Conservation (phyloP, 495 filamentous ascomycete species). For the Astrothelium macrocarpum region DNA sequence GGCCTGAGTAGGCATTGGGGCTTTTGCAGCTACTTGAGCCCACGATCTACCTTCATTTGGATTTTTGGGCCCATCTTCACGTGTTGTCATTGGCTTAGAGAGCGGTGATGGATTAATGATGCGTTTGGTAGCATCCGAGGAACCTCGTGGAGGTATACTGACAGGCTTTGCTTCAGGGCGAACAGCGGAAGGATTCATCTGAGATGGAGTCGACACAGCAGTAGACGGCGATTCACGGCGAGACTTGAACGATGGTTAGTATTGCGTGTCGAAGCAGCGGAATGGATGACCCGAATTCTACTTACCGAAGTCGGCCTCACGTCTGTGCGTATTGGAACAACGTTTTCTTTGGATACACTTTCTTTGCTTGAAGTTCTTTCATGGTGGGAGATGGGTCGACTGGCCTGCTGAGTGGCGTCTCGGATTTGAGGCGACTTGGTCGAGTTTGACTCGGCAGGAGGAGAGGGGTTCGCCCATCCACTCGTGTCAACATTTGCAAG, state of each 20-base stretch:
- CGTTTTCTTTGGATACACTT: constrained; percentile 37
- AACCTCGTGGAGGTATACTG: constrained; percentile 57
- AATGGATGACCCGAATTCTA: constrained; percentile 13
- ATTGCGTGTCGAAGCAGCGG: constrained; percentile 4
- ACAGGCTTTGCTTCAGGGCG: constrained; percentile 49
- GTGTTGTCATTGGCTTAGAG: constrained; percentile 59
- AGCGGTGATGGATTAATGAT: constrained; percentile 72
- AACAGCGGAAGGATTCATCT: constrained; percentile 14
- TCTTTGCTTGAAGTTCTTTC: constrained; percentile 37
- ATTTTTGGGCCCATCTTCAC: constrained; percentile 18
- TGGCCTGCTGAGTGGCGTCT: constrained; percentile 13
- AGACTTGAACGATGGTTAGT: constrained; percentile 1
- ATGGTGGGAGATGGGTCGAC: constrained; percentile 35
- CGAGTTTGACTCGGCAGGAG: neutral
- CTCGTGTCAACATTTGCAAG: constrained; percentile 68
- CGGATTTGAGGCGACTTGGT: constrained; percentile 4
- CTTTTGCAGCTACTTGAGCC: constrained; percentile 13
- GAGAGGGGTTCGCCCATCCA: constrained; percentile 8
- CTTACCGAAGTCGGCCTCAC: constrained; percentile 52
- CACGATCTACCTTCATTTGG: constrained; percentile 17
- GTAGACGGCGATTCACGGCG: neutral
- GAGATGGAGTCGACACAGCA: constrained; percentile 5
- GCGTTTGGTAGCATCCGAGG: constrained; percentile 63
- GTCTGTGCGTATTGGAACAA: constrained; percentile 32
- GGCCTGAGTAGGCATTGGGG: constrained; percentile 16